A percentile compares a stretch with the other conserved stretches of the same genome.
phyloP scores from a whole-genome alignment of 805 yeast species.

The Cephaloascus fragrans region DNA sequence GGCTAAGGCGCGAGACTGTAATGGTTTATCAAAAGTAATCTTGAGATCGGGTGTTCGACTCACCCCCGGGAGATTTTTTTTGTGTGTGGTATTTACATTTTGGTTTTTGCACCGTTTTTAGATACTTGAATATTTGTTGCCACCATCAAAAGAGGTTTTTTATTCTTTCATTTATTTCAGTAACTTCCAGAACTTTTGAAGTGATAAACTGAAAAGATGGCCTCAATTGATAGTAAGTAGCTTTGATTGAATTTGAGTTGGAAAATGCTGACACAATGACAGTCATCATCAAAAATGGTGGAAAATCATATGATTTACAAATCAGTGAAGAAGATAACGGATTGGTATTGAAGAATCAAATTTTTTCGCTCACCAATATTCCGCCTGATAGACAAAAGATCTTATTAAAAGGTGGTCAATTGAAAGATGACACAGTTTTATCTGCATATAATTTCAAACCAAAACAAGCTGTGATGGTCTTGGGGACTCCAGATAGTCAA shows the following conservation, averaged over 20 bases:
- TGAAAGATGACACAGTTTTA: slow-evolving; percentile 59
- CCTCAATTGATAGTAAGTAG: background rate
- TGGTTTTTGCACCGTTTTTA: background rate
- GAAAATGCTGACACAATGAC: slow-evolving; percentile 2
- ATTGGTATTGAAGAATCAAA: slow-evolving; percentile 52
- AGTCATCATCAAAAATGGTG: slow-evolving; percentile 29
- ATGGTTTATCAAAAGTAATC: slow-evolving; percentile 9
- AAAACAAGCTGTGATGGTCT: slow-evolving; percentile 69
- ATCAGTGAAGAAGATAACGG: slow-evolving; percentile 50
- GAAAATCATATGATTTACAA: slow-evolving; percentile 27
- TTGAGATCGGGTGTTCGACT: slow-evolving; percentile 16
- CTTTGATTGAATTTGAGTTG: background rate
- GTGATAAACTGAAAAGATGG: background rate
- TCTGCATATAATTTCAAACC: slow-evolving; percentile 45
- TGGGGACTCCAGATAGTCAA: slow-evolving; percentile 80
- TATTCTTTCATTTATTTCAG: background rate
- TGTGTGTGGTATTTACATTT: background rate
- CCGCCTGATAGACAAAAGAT: slow-evolving; percentile 90
- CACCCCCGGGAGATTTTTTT: slow-evolving; percentile 12
- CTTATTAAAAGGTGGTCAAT: slow-evolving; percentile 80
- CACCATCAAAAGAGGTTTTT: background rate
- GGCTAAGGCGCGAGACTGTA: slow-evolving; percentile 16
- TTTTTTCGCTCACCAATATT: slow-evolving; percentile 66
- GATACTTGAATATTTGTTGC: background rate
- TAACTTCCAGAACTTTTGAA: background rate